These are phyloP conservation scores for Thelephora terrestris DNA, from an alignment of 1,284 basidiomycete genomes.

Conservation along the genomic window DNA sequence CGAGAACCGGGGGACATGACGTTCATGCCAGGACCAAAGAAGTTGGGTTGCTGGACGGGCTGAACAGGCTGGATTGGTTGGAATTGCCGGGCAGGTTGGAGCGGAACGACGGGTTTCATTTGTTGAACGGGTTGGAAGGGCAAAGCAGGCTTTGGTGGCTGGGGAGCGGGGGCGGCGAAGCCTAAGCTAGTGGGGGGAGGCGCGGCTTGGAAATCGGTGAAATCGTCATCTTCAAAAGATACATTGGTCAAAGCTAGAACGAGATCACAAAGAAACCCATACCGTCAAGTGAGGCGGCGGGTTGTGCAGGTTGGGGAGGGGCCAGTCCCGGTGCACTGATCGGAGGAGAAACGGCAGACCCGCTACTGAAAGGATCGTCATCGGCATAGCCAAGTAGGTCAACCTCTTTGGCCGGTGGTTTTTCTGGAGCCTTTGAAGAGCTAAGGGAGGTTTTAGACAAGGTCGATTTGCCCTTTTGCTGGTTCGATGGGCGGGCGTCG, in stretches of 20 bases:
- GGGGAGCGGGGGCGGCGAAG: conserved; percentile 20
- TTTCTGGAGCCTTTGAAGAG: conserved; percentile 29
- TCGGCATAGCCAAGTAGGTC: conserved; percentile 57
- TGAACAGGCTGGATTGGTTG: conserved; percentile 14
- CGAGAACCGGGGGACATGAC: background rate
- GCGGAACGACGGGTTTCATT: conserved; percentile 10
- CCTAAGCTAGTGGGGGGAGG: conserved; percentile 33
- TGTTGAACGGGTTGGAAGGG: conserved; percentile 11
- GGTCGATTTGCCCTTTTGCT: conserved; percentile 27
- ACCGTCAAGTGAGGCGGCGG: conserved; percentile 34
- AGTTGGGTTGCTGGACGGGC: conserved; percentile 9
- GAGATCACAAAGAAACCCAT: conserved; percentile 5
- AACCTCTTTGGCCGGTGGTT: conserved; percentile 21
- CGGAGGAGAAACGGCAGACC: background rate
- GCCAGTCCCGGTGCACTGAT: background rate
- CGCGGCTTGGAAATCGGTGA: conserved; percentile 85
- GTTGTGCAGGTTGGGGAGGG: conserved; percentile 6
- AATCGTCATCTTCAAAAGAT: conserved; percentile 51
- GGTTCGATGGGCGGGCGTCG: conserved; percentile 12
- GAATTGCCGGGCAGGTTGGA: conserved; percentile 14
- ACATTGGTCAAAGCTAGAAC: conserved; percentile 14
- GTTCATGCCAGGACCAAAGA: background rate
- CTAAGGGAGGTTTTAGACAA: conserved; percentile 34
- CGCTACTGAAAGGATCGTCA: conserved; percentile 35
- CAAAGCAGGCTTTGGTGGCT: conserved; percentile 5